These are phyloP conservation scores for Xylaria sp. DNA, from an alignment of 2,329 filamentous ascomycete species.

Conservation along the genomic window DNA sequence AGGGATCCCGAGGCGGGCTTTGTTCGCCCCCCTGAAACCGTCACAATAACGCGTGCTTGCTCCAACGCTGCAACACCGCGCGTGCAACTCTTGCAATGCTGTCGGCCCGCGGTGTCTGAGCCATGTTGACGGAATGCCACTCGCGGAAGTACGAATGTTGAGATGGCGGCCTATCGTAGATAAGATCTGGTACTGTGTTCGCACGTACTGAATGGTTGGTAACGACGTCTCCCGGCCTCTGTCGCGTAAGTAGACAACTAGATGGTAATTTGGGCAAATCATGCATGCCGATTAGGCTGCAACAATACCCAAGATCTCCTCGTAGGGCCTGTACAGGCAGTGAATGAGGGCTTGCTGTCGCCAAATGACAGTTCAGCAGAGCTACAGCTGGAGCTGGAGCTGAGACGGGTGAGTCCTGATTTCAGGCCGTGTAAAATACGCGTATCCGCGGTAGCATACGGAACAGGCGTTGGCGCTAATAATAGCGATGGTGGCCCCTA, in stretches of 20 bases:
- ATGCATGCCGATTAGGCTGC: constrained; percentile 7
- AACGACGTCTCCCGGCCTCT: neutral
- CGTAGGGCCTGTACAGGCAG: neutral
- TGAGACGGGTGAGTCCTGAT: neutral
- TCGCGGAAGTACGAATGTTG: constrained; percentile 1
- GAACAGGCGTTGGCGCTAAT: constrained; percentile 1
- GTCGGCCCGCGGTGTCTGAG: neutral
- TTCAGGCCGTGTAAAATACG: too few species aligned
- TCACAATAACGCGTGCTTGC: neutral
- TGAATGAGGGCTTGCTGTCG: neutral
- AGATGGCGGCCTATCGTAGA: neutral
- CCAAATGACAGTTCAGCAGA: neutral
- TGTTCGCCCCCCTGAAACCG: neutral
- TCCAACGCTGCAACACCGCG: neutral
- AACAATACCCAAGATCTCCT: neutral
- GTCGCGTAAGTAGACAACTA: constrained; percentile 3
- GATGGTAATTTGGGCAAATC: constrained; percentile 1
- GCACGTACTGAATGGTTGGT: constrained; percentile 9
- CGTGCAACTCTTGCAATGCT: constrained; percentile 4
- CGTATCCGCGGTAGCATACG: neutral
- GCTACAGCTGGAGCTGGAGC: neutral
- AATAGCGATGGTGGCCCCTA: too few species aligned
- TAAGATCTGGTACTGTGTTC: neutral
- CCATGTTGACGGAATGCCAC: constrained; percentile 1
- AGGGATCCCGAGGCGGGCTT: neutral